Conservation (phyloP, 73 alveolate species). For the Durusdinium trenchii region DNA sequence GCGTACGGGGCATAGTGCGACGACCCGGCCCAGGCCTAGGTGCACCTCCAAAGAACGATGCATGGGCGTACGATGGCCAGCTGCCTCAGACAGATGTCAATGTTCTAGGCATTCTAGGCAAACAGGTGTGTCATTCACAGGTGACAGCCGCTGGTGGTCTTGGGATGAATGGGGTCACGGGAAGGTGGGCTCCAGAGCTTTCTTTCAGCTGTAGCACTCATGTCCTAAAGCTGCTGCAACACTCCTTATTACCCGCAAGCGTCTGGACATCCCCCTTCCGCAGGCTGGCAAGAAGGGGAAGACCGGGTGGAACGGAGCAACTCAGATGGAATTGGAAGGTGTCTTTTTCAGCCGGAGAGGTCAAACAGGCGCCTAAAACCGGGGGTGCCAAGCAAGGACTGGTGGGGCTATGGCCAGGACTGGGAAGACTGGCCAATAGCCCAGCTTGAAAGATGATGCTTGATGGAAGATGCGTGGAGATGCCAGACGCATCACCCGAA, state of each 20-base stretch:
- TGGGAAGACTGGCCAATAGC: neutral
- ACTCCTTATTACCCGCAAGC: neutral
- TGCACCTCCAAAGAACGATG: neutral
- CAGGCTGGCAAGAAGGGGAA: conserved; percentile 58
- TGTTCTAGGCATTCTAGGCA: neutral
- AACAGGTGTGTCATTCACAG: neutral
- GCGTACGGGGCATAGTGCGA: neutral
- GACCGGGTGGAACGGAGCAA: neutral
- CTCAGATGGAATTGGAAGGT: neutral
- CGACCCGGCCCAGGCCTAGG: neutral
- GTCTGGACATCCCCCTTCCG: neutral
- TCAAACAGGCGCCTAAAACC: neutral
- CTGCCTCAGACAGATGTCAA: too few relatives aligned
- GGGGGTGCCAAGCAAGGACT: neutral
- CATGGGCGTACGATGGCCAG: neutral
- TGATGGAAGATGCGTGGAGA: neutral
- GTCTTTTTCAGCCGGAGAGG: neutral
- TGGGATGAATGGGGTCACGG: conserved; percentile 33
- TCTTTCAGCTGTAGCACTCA: too few relatives aligned
- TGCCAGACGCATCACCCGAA: too few relatives aligned
- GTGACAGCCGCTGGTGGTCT: neutral
- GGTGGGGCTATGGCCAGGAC: conserved; percentile 56
- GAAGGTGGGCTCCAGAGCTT: too few relatives aligned
- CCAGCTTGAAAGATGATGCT: neutral
- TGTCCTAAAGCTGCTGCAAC: too few relatives aligned